Evolutionary conservation across 2,329 filamentous ascomycete genomes (phyloP).

Genomic region (Rhynchosporium agropyri): DNA sequence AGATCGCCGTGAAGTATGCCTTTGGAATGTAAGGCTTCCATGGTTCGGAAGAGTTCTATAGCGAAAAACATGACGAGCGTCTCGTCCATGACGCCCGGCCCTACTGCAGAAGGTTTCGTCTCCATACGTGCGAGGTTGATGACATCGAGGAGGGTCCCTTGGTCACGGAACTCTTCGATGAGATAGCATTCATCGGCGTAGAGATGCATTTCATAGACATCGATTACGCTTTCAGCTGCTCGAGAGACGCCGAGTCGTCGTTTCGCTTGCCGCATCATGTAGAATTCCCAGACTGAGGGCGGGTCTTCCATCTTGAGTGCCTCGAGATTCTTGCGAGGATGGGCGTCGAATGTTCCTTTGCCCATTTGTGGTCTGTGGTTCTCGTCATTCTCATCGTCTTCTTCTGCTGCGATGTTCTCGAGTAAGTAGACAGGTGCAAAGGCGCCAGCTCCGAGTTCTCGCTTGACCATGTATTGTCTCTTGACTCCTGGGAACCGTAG

Average conservation of each 20-base stretch:
- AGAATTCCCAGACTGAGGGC: conserved; percentile 91
- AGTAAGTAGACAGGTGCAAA: conserved; percentile 95
- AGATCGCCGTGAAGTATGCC: conserved; percentile 88
- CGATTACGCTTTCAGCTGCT: conserved; percentile 75
- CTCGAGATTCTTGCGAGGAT: conserved; percentile 62
- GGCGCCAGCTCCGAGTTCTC: conserved; percentile 88
- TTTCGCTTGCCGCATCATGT: conserved; percentile 86
- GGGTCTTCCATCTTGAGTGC: conserved; percentile 95
- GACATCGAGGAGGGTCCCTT: conserved; percentile 93
- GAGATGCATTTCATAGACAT: conserved; percentile 87
- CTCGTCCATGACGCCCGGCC: conserved; percentile 79
- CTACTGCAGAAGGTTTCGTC: conserved; percentile 47
- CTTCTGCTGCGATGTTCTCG: conserved; percentile 65
- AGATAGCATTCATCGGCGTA: conserved; percentile 90
- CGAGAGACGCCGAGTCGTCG: conserved; percentile 74
- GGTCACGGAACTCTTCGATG: conserved; percentile 81
- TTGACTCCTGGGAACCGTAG: conserved; percentile 68
- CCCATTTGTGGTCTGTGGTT: conserved; percentile 56
- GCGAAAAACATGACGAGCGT: conserved; percentile 92
- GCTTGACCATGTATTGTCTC: conserved; percentile 74
- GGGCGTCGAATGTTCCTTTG: conserved; percentile 60
- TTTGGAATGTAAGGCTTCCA: conserved; percentile 82
- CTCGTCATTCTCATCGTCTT: conserved; percentile 51
- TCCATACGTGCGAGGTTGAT: conserved; percentile 84
- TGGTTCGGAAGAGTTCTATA: conserved; percentile 84